Conservation (phyloP, 2,329 filamentous ascomycete genomes). For the Fusarium armeniacum region DNA sequence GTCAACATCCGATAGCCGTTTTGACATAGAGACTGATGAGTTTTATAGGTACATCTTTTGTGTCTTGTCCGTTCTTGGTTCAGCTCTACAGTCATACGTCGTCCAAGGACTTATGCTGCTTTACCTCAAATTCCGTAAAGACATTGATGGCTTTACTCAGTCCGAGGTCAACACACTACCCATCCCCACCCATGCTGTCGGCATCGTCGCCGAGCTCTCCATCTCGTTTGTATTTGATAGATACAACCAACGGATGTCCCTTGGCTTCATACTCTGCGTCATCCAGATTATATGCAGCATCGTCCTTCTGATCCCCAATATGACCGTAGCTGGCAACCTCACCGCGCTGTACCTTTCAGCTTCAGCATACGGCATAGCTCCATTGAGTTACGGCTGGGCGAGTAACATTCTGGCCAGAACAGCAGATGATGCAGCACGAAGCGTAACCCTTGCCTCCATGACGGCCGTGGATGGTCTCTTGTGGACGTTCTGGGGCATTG, state of each 20-base stretch:
- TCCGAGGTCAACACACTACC: slow-evolving; percentile 48
- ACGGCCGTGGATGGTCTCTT: slow-evolving; percentile 56
- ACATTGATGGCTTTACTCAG: slow-evolving; percentile 42
- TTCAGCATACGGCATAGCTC: slow-evolving; percentile 47
- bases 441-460: slow-evolving; percentile 59
- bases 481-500: slow-evolving; percentile 63
- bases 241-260: slow-evolving; percentile 15
- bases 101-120: slow-evolving; percentile 48
- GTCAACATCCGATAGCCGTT: neutral
- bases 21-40: neutral
- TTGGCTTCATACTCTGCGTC: slow-evolving; percentile 27
- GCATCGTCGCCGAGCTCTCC: slow-evolving; percentile 44
- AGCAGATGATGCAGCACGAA: slow-evolving; percentile 58
- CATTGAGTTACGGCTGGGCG: slow-evolving; percentile 47
- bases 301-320: slow-evolving; percentile 38
- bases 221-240: slow-evolving; percentile 44
- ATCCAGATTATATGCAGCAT: slow-evolving; percentile 40
- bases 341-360: slow-evolving; percentile 43
- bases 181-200: slow-evolving; percentile 46
- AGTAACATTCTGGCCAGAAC: slow-evolving; percentile 42
- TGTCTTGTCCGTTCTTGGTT: slow-evolving; percentile 51
- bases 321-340: slow-evolving; percentile 40
- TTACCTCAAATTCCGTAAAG: slow-evolving; percentile 44
- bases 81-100: slow-evolving; percentile 44
- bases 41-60: slow-evolving; percentile 24